Percentiles rank a stretch among this genome's conserved stretches.
Evolutionary conservation across 495 filamentous ascomycete species (phyloP).

Genomic region (Penicillium roqueforti): DNA sequence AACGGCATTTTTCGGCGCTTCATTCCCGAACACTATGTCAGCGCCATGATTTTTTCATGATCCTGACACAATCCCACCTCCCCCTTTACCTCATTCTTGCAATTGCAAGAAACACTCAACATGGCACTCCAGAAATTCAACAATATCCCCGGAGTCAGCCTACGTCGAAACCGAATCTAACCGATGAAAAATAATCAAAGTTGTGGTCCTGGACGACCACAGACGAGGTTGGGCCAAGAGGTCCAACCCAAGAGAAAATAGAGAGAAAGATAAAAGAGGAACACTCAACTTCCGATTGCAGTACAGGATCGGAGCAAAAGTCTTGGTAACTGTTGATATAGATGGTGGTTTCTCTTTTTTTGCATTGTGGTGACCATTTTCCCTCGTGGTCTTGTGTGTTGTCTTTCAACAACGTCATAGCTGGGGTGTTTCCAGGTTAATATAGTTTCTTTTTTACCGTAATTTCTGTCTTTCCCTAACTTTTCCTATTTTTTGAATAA

Average conservation of each 20-base stretch:
- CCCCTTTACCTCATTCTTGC: background rate
- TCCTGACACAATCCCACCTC: background rate
- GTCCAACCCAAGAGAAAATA: background rate
- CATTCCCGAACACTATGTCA: background rate
- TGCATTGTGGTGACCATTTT: constrained; percentile 10
- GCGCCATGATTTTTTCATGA: background rate
- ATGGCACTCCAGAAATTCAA: constrained; percentile 9
- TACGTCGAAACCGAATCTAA: background rate
- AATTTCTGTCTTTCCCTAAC: background rate
- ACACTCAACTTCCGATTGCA: background rate
- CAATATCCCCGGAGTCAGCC: constrained; percentile 1
- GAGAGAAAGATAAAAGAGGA: background rate
- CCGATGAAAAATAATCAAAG: background rate
- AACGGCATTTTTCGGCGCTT: background rate
- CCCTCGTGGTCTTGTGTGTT: constrained; percentile 1
- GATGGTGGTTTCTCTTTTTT: constrained; percentile 2
- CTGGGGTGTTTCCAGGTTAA: constrained; percentile 6
- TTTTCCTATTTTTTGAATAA: background rate
- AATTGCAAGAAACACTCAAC: background rate
- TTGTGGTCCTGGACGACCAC: constrained; percentile 3
- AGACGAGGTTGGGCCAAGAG: background rate
- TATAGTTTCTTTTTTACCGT: background rate
- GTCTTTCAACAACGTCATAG: constrained; percentile 12
- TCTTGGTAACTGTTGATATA: constrained; percentile 1
- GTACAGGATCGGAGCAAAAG: background rate